Percentiles rank a stretch among this genome's conserved stretches.
Evolutionary conservation across 768 basidiomycete genomes (phyloP).

Genomic region (Tricholoma hemisulphureum): DNA sequence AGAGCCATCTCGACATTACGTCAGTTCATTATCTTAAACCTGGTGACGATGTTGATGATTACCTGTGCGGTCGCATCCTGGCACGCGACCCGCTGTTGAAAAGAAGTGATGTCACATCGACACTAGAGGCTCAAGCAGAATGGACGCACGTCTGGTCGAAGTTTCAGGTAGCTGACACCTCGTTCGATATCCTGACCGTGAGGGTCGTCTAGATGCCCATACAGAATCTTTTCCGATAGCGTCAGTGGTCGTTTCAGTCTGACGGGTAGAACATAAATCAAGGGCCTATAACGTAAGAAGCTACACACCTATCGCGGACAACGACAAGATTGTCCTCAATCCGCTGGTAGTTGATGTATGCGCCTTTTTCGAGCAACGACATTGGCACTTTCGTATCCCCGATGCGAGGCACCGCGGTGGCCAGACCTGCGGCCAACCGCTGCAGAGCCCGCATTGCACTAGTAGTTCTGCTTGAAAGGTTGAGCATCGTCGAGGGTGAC

Average conservation of each 20-base stretch:
- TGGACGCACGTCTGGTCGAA: slow-evolving; percentile 88
- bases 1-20: slow-evolving; percentile 84
- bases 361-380: slow-evolving; percentile 79
- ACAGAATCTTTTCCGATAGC: slow-evolving; percentile 94
- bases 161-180: slow-evolving; percentile 93
- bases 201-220: slow-evolving; percentile 96
- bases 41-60: slow-evolving; percentile 20
- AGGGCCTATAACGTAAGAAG: not conserved
- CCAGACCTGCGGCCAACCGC: slow-evolving; percentile 68
- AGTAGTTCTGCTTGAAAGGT: slow-evolving; percentile 53
- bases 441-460: slow-evolving; percentile 51
- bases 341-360: slow-evolving; percentile 92
- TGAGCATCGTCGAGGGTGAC: slow-evolving; percentile 55
- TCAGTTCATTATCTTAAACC: slow-evolving; percentile 20
- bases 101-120: slow-evolving; percentile 4
- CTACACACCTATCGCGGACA: slow-evolving; percentile 73
- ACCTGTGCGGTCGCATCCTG: slow-evolving; percentile 91
- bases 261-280: slow-evolving; percentile 9
- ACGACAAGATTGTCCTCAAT: slow-evolving; percentile 96
- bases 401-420: slow-evolving; percentile 76
- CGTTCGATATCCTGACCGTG: slow-evolving; percentile 88
- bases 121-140: not conserved
- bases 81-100: slow-evolving; percentile 76
- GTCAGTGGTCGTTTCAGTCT: slow-evolving; percentile 91
- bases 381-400: slow-evolving; percentile 89